Conservation (phyloP, 164 flowering plant genomes). For the Berberis thunbergii region DNA sequence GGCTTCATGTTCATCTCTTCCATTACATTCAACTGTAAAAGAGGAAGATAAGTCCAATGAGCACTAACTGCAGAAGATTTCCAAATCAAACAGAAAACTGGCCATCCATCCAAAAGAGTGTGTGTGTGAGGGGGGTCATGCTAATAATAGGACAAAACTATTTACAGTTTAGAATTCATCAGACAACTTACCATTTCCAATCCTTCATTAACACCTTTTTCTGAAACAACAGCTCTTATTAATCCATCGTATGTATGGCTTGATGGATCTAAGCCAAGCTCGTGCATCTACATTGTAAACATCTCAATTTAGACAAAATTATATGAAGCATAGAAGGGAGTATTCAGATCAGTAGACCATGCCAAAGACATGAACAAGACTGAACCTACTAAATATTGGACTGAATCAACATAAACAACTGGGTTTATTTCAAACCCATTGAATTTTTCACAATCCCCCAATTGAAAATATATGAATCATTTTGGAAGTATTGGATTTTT, state of each 20-base stretch:
- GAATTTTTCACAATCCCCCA: too few species aligned
- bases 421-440: too few species aligned
- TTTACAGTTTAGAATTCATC: too few species aligned
- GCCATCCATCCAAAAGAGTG: background rate
- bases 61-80: background rate
- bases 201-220: slow-evolving; percentile 34
- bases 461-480: too few species aligned
- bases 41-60: background rate
- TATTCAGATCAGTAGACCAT: background rate
- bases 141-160: too few species aligned
- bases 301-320: slow-evolving; percentile 4
- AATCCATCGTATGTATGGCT: slow-evolving; percentile 47
- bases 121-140: too few species aligned
- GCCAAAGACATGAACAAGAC: background rate
- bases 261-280: slow-evolving; percentile 68
- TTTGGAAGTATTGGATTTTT: too few species aligned
- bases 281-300: slow-evolving; percentile 47
- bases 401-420: too few species aligned
- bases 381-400: too few species aligned
- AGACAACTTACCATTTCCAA: slow-evolving; percentile 49
- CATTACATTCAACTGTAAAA: slow-evolving; percentile 61
- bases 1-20: slow-evolving; percentile 51
- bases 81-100: background rate
- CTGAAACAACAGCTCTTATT: slow-evolving; percentile 39
- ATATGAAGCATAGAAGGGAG: background rate